Percentiles rank a stretch among this genome's conserved stretches.
Evolutionary conservation across 1,284 basidiomycete genomes (phyloP).

Genomic region (Boletellus dicymbophilus): DNA sequence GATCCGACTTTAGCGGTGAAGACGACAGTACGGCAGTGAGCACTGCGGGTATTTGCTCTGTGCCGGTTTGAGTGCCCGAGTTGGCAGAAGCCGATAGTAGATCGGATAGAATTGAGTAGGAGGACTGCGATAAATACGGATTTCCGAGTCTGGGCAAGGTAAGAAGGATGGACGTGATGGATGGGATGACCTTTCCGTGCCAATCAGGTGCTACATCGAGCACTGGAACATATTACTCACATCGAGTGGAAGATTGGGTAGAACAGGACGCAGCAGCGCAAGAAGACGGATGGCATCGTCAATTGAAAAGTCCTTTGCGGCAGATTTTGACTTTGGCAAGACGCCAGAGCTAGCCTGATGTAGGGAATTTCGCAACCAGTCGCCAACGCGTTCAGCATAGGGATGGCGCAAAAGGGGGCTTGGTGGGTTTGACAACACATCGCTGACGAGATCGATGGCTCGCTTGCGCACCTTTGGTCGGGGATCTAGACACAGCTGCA

Average conservation of each 20-base stretch:
- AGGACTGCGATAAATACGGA: slow-evolving; percentile 81
- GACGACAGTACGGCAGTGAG: slow-evolving; percentile 76
- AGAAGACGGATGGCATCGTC: slow-evolving; percentile 85
- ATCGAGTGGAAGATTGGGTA: slow-evolving; percentile 64
- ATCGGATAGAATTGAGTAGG: slow-evolving; percentile 80
- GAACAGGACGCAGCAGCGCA: slow-evolving; percentile 66
- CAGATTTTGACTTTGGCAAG: slow-evolving; percentile 57
- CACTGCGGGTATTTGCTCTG: slow-evolving; percentile 66
- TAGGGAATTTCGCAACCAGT: slow-evolving; percentile 77
- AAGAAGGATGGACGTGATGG: slow-evolving; percentile 71
- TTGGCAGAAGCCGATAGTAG: slow-evolving; percentile 58
- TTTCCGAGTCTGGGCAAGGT: slow-evolving; percentile 81
- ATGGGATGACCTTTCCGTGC: slow-evolving; percentile 60
- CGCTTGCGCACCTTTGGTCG: slow-evolving; percentile 94
- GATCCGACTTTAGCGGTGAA: slow-evolving; percentile 68
- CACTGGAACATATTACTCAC: slow-evolving; percentile 43
- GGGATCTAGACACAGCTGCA: slow-evolving; percentile 85
- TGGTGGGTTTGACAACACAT: slow-evolving; percentile 75
- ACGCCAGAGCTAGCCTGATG: slow-evolving; percentile 65
- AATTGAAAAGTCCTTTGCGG: slow-evolving; percentile 58
- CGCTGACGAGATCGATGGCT: slow-evolving; percentile 84
- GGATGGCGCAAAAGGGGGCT: slow-evolving; percentile 81
- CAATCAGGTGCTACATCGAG: slow-evolving; percentile 8
- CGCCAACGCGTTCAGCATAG: slow-evolving; percentile 77
- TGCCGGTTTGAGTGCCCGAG: slow-evolving; percentile 42